phyloP scores from a whole-genome alignment of 2,329 filamentous ascomycete genomes.

The Colletotrichum phormii region DNA sequence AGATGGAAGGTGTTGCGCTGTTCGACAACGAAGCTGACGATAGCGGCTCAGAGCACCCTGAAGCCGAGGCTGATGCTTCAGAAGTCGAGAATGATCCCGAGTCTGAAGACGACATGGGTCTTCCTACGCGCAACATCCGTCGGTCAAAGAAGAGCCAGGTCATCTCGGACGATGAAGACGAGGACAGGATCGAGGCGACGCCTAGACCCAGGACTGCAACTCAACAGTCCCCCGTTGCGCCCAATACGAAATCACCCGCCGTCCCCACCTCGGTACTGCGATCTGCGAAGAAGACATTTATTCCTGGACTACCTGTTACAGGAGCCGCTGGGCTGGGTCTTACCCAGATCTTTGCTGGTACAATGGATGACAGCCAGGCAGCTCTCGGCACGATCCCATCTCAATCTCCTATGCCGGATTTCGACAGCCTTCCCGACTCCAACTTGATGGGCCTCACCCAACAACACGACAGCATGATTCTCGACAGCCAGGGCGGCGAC shows the following conservation, averaged over 20 bases:
- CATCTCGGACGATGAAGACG: constrained; percentile 76
- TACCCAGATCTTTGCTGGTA: constrained; percentile 91
- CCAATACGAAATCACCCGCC: constrained; percentile 61
- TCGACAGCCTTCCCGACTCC: constrained; percentile 68
- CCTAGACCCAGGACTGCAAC: constrained; percentile 58
- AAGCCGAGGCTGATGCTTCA: constrained; percentile 40
- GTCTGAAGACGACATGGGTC: constrained; percentile 53
- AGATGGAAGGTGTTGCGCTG: constrained; percentile 46
- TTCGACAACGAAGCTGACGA: constrained; percentile 56
- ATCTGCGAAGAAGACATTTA: constrained; percentile 76
- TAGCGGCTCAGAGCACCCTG: constrained; percentile 48
- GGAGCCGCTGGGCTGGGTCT: constrained; percentile 77
- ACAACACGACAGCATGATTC: constrained; percentile 61
- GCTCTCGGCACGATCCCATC: constrained; percentile 50
- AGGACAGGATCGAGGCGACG: constrained; percentile 55
- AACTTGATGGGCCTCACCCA: constrained; percentile 72
- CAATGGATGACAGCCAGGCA: constrained; percentile 76
- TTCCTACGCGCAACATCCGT: constrained; percentile 56
- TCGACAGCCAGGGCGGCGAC: constrained; percentile 56
- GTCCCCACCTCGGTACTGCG: constrained; percentile 74
- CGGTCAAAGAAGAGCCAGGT: constrained; percentile 64
- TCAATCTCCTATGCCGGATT: constrained; percentile 64
- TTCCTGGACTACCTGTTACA: constrained; percentile 73
- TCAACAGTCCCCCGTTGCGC: constrained; percentile 55
- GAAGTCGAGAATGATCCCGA: constrained; percentile 42